phyloP scores from a whole-genome alignment of 2,329 filamentous ascomycete species.

The Balansia obtecta region DNA sequence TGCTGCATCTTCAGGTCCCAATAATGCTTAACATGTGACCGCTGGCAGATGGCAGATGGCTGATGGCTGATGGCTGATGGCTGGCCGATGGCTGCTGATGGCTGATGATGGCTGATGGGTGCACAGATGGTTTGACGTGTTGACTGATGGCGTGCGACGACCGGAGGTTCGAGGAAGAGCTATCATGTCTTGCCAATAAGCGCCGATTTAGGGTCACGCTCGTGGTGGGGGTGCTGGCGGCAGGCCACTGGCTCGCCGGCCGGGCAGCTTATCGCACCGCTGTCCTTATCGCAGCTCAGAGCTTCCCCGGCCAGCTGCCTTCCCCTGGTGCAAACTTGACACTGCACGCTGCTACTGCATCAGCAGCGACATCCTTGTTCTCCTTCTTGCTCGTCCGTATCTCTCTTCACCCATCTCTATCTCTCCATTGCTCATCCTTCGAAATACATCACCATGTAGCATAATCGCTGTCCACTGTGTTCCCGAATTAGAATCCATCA shows the following conservation, averaged over 20 bases:
- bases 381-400: not conserved
- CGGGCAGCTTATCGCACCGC: too few relatives aligned
- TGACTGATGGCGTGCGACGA: not conserved
- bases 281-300: too few relatives aligned
- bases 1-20: too few relatives aligned
- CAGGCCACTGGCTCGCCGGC: too few relatives aligned
- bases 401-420: not conserved
- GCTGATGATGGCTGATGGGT: not conserved
- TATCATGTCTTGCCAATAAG: too few relatives aligned
- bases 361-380: not conserved
- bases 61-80: not conserved
- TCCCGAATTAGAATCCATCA: not conserved
- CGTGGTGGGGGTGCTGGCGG: too few relatives aligned
- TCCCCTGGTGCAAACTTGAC: too few relatives aligned
- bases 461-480: not conserved
- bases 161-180: not conserved
- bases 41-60: not conserved
- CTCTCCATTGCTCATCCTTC: not conserved
- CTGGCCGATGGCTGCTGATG: not conserved
- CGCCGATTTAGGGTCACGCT: too few relatives aligned
- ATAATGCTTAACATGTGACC: too few relatives aligned
- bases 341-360: not conserved
- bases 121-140: too few relatives aligned
- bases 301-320: too few relatives aligned
- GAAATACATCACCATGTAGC: slow-evolving; percentile 5